phyloP scores from a whole-genome alignment of 495 filamentous ascomycete genomes.

The Thermochaetoides thermophila region DNA sequence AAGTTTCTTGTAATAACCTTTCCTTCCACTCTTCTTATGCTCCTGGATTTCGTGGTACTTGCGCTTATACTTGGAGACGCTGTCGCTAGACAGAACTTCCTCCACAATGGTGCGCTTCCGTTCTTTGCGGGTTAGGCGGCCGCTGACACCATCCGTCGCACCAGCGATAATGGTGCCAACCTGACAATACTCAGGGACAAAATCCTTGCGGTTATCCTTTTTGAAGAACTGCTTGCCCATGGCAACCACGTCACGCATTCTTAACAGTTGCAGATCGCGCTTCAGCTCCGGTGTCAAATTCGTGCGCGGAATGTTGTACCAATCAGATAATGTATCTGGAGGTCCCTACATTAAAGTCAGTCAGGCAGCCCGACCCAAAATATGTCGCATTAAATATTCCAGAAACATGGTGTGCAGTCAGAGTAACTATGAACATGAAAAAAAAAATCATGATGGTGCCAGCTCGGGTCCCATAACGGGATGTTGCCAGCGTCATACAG shows the following conservation, averaged over 20 bases:
- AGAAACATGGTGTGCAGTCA: constrained; percentile 40
- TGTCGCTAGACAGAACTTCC: constrained; percentile 57
- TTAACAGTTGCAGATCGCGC: constrained; percentile 71
- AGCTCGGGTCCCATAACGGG: constrained; percentile 29
- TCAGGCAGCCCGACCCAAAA: too few relatives aligned
- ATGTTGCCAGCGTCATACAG: constrained; percentile 30
- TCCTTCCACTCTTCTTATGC: constrained; percentile 17
- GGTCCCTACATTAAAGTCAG: constrained; percentile 24
- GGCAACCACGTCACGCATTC: constrained; percentile 79
- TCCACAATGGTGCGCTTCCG: constrained; percentile 84
- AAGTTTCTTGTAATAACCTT: constrained; percentile 20
- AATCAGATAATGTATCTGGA: constrained; percentile 44
- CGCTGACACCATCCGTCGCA: constrained; percentile 71
- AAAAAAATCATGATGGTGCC: constrained; percentile 48
- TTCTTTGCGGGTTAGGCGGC: constrained; percentile 69
- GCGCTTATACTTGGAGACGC: constrained; percentile 20
- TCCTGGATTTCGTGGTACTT: constrained; percentile 22
- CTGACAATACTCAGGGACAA: constrained; percentile 66
- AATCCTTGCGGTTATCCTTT: constrained; percentile 48
- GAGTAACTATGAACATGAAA: constrained; percentile 95
- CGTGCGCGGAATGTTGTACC: constrained; percentile 78
- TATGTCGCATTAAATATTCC: too few relatives aligned
- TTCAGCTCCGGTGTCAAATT: constrained; percentile 71
- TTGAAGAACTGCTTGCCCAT: constrained; percentile 78
- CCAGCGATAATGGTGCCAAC: constrained; percentile 83